These are phyloP conservation scores for Pythium aristosporum DNA, from an alignment of 352 stramenopile species.

Conservation along the genomic window DNA sequence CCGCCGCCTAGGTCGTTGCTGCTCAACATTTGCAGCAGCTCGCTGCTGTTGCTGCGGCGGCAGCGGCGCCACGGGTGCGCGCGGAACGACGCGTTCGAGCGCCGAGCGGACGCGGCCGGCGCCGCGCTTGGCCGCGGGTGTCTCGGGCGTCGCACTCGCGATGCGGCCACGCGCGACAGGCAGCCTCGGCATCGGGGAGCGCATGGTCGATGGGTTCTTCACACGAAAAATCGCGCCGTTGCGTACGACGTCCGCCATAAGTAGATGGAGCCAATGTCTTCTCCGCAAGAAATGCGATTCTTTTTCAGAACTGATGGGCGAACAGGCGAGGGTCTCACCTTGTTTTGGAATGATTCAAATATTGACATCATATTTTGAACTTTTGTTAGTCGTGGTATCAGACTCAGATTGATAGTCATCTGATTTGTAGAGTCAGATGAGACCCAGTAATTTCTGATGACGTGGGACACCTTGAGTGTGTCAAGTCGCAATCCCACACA, in stretches of 20 bases:
- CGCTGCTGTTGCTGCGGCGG: neutral
- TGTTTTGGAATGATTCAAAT: neutral
- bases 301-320: neutral
- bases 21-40: neutral
- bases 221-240: constrained; percentile 35
- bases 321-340: neutral
- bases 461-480: neutral
- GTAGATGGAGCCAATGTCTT: neutral
- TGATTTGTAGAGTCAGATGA: constrained; percentile 12
- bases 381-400: constrained; percentile 1
- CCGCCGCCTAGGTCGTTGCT: neutral
- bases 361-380: neutral
- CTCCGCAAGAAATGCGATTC: neutral
- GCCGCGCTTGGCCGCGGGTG: constrained; percentile 10
- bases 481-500: constrained; percentile 1
- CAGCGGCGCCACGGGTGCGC: neutral
- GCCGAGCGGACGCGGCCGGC: constrained; percentile 6
- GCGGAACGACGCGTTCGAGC: constrained; percentile 13
- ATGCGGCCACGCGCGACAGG: constrained; percentile 14
- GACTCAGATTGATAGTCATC: neutral
- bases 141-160: constrained; percentile 19
- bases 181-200: constrained; percentile 24
- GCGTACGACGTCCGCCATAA: constrained; percentile 33
- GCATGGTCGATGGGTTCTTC: constrained; percentile 22
- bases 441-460: neutral